Conservation (phyloP, 345 rosid species). For the Acer yangbiense region DNA sequence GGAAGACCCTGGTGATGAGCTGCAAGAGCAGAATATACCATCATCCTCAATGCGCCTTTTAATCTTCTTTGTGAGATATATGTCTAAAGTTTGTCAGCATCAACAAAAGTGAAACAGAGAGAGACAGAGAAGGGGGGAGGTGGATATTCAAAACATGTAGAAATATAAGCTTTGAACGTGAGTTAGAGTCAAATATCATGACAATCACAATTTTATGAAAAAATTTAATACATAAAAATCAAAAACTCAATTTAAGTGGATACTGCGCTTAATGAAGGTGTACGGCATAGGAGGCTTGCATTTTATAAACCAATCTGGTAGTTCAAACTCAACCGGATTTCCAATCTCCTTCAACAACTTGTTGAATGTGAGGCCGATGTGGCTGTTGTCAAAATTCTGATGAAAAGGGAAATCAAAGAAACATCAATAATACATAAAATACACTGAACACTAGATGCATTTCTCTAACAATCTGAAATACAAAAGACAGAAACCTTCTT, state of each 20-base stretch:
- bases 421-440: background rate
- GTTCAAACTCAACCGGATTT: slow-evolving; percentile 66
- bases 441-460: too few relatives aligned
- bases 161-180: background rate
- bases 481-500: too few relatives aligned
- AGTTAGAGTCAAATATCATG: background rate
- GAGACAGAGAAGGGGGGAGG: background rate
- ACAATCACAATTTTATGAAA: background rate
- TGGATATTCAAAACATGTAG: background rate
- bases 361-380: slow-evolving; percentile 55
- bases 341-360: slow-evolving; percentile 69
- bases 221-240: background rate
- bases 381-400: slow-evolving; percentile 52
- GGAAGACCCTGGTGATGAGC: slow-evolving; percentile 57
- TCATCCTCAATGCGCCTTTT: slow-evolving; percentile 81
- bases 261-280: slow-evolving; percentile 85
- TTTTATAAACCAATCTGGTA: slow-evolving; percentile 80
- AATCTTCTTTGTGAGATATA: slow-evolving; percentile 80
- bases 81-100: slow-evolving; percentile 55
- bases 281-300: slow-evolving; percentile 65
- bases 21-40: slow-evolving; percentile 97
- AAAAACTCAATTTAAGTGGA: slow-evolving; percentile 35
- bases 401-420: background rate
- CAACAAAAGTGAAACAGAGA: slow-evolving; percentile 24
- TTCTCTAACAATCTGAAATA: too few relatives aligned